Percentiles rank a stretch among this genome's conserved stretches.
These are phyloP conservation scores for Scheffersomyces lignicola DNA, from an alignment of 1,139 yeast genomes.

Conservation along the genomic window DNA sequence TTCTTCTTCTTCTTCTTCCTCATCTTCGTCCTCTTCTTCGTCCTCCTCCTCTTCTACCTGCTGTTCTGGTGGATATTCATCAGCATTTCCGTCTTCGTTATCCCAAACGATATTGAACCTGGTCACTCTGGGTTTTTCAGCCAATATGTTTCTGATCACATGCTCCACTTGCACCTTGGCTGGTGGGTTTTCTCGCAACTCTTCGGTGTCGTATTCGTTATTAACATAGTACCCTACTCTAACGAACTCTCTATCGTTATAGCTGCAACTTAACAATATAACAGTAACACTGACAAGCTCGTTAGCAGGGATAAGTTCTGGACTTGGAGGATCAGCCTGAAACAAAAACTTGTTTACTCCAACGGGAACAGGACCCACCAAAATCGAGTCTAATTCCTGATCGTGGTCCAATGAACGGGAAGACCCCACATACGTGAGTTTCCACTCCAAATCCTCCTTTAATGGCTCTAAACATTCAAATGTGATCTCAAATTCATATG, in stretches of 20 bases:
- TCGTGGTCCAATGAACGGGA: conserved; percentile 92
- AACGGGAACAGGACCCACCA: conserved; percentile 98
- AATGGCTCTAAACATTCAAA: conserved; percentile 94
- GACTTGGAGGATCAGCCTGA: conserved; percentile 95
- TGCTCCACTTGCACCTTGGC: conserved; percentile 90
- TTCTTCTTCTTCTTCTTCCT: conserved; percentile 57
- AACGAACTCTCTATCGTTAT: conserved; percentile 91
- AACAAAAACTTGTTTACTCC: conserved; percentile 92
- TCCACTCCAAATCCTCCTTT: conserved; percentile 95
- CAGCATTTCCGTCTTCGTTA: conserved; percentile 59
- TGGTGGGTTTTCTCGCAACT: conserved; percentile 91
- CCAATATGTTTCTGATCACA: conserved; percentile 89
- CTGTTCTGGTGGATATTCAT: conserved; percentile 69
- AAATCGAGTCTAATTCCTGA: conserved; percentile 90
- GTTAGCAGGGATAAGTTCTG: conserved; percentile 92
- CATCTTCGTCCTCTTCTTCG: conserved; percentile 53
- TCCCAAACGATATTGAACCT: conserved; percentile 97
- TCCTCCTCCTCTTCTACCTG: conserved; percentile 53
- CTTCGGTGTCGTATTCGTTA: conserved; percentile 93
- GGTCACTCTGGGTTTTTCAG: conserved; percentile 97
- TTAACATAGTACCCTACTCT: conserved; percentile 97
- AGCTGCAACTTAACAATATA: conserved; percentile 85
- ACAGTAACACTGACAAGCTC: conserved; percentile 96
- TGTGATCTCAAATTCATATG: conserved; percentile 95
- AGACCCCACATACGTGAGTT: conserved; percentile 93